phyloP scores from a whole-genome alignment of 176 grass and related monocot species.

The Dendrocalamus sinicus region DNA sequence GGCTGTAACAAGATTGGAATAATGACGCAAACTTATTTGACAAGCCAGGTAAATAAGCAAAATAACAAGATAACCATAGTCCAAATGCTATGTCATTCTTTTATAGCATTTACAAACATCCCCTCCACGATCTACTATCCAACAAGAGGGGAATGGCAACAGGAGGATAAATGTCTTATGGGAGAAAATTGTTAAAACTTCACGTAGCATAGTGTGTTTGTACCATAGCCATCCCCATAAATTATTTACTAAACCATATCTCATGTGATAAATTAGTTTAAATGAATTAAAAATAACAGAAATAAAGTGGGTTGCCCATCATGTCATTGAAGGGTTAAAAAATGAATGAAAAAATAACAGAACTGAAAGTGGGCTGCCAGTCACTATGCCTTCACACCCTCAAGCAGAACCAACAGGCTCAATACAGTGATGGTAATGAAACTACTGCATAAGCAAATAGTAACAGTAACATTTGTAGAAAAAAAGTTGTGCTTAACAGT shows the following conservation, averaged over 20 bases:
- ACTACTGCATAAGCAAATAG: not conserved
- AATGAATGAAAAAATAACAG: not conserved
- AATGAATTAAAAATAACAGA: not conserved
- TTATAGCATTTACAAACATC: not conserved
- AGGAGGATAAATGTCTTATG: not conserved
- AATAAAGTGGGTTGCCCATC: not conserved
- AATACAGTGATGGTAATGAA: not conserved
- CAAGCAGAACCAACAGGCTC: not conserved
- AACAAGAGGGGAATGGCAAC: not conserved
- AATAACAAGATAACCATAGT: not conserved
- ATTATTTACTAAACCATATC: not conserved
- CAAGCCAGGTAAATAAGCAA: not conserved
- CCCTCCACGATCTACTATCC: not conserved
- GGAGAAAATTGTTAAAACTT: not conserved
- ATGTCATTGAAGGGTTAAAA: not conserved
- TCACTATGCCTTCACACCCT: not conserved
- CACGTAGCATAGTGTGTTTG: not conserved
- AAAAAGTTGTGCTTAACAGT: not conserved
- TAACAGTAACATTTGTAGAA: not conserved
- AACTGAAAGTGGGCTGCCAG: not conserved
- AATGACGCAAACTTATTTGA: not conserved
- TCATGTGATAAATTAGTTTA: not conserved
- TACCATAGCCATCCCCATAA: not conserved
- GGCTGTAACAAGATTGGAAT: slow-evolving; percentile 55
- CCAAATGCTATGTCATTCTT: not conserved